Conservation (phyloP, 78 protist species). For the Dictyostelium intermedium region DNA sequence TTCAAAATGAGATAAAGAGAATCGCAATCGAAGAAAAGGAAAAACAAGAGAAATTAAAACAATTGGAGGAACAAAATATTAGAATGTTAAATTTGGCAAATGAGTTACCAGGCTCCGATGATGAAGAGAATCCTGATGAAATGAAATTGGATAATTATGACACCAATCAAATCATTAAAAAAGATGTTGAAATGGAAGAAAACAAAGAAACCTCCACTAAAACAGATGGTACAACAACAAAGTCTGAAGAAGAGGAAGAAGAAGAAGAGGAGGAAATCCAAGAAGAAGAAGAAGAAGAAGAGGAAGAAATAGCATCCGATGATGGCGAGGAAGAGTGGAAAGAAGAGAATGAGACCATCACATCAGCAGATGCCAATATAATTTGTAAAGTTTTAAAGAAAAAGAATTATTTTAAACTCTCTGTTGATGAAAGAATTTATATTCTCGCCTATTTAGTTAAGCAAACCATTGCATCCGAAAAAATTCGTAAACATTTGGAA, state of each 20-base stretch:
- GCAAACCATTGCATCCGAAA: conserved; percentile 42
- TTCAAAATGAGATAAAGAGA: conserved; percentile 33
- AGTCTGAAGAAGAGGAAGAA: neutral
- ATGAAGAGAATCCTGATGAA: neutral
- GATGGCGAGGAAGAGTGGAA: neutral
- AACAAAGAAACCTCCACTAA: too few species aligned
- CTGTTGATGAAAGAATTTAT: conserved; percentile 24
- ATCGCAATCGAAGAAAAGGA: conserved; percentile 7
- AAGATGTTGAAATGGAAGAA: neutral
- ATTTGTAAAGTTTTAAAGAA: conserved; percentile 38
- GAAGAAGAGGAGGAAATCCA: conserved; percentile 4
- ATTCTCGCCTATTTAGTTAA: conserved; percentile 26
- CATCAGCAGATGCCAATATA: neutral
- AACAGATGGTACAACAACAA: too few species aligned
- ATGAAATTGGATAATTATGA: neutral
- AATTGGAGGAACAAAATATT: conserved; percentile 28
- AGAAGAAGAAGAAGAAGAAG: conserved; percentile 33
- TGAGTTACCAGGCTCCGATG: conserved; percentile 27
- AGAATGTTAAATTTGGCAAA: conserved; percentile 55
- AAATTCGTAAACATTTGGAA: conserved; percentile 52
- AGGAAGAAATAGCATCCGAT: conserved; percentile 5
- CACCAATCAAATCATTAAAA: neutral
- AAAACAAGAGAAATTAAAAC: conserved; percentile 23
- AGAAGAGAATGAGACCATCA: neutral
- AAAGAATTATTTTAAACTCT: conserved; percentile 24